A percentile compares a stretch with the other conserved stretches of the same genome.
Evolutionary conservation across 345 rosid species (phyloP).

Genomic region (Pistacia integerrima): DNA sequence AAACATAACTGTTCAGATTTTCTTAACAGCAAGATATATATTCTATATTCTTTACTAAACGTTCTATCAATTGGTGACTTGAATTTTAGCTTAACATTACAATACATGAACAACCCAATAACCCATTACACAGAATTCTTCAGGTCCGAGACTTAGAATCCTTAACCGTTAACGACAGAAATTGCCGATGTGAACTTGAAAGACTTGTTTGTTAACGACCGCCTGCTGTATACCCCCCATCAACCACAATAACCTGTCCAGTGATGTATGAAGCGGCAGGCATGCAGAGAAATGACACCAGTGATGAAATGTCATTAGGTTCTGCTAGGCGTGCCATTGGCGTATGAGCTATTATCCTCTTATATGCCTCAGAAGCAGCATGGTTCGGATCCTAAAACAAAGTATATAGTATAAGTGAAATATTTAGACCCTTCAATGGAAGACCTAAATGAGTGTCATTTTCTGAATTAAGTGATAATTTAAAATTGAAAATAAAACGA

Average conservation of each 20-base stretch:
- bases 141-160: background rate
- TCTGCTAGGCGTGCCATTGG: conserved; percentile 16
- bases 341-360: background rate
- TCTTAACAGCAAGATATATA: no score
- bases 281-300: conserved; percentile 33
- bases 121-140: background rate
- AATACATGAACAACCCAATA: background rate
- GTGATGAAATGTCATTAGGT: conserved; percentile 25
- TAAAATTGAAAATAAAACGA: no score
- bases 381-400: background rate
- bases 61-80: background rate
- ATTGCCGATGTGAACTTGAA: background rate
- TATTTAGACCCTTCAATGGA: no score
- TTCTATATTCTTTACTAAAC: background rate
- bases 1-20: no score
- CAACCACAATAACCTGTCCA: conserved; percentile 29
- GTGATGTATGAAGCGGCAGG: conserved; percentile 31
- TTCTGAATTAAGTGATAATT: no score
- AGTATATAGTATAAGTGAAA: background rate
- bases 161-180: background rate
- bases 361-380: background rate
- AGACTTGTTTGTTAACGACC: background rate
- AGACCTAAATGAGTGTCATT: no score
- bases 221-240: conserved; percentile 30
- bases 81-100: background rate